A percentile compares a stretch with the other conserved stretches of the same genome.
Conservation (phyloP, 257 asterid species). For the Sherardia arvensis region DNA sequence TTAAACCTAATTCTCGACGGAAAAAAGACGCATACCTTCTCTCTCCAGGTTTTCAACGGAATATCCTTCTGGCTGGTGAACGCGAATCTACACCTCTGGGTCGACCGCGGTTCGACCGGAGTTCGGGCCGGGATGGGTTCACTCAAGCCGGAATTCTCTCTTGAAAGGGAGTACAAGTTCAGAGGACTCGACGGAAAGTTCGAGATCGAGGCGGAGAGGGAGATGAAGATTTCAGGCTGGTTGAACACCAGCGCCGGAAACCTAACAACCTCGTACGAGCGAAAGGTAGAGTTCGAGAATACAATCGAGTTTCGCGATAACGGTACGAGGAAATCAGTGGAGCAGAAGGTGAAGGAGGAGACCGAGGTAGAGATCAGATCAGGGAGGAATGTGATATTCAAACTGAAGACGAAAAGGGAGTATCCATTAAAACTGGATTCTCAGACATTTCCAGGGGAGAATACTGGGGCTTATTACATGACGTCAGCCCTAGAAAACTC, state of each 20-base stretch:
- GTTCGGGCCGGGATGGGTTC: slow-evolving; percentile 44
- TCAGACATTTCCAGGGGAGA: slow-evolving; percentile 24
- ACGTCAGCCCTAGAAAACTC: slow-evolving; percentile 33
- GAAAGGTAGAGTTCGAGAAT: slow-evolving; percentile 40
- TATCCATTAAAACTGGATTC: slow-evolving; percentile 42
- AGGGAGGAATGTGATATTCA: slow-evolving; percentile 4
- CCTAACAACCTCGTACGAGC: slow-evolving; percentile 32
- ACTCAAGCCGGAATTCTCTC: slow-evolving; percentile 21
- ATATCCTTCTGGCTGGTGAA: slow-evolving; percentile 68
- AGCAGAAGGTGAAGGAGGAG: slow-evolving; percentile 40
- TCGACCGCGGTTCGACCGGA: slow-evolving; percentile 31
- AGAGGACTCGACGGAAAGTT: slow-evolving; percentile 43
- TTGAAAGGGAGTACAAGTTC: slow-evolving; percentile 28
- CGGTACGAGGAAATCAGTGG: slow-evolving; percentile 40
- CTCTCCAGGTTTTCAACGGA: slow-evolving; percentile 52
- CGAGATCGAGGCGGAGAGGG: slow-evolving; percentile 38
- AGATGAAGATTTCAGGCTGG: slow-evolving; percentile 58
- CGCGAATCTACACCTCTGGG: slow-evolving; percentile 81
- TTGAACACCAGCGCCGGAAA: slow-evolving; percentile 66
- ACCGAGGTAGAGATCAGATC: slow-evolving; percentile 25
- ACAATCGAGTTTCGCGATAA: slow-evolving; percentile 26
- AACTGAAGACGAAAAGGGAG: slow-evolving; percentile 14
- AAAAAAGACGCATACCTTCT: slow-evolving; percentile 36
- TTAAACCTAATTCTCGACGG: slow-evolving; percentile 51
- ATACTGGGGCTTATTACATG: slow-evolving; percentile 28